A percentile compares a stretch with the other conserved stretches of the same genome.
Evolutionary conservation across 768 basidiomycete species (phyloP).

Genomic region (Tricholoma hemisulphureum): DNA sequence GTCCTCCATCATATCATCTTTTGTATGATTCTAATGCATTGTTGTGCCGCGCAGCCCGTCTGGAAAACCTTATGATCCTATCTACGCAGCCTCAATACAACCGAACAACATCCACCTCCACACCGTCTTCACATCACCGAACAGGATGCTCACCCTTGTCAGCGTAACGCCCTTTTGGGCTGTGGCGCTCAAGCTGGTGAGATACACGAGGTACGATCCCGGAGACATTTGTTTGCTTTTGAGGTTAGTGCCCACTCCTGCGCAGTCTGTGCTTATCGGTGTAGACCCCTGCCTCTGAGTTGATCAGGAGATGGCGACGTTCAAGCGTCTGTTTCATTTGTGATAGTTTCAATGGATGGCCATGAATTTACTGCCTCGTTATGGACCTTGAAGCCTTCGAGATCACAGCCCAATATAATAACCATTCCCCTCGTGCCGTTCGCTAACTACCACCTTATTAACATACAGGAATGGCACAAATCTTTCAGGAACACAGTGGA

Average conservation of each 20-base stretch:
- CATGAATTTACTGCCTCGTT: neutral
- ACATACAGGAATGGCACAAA: slow-evolving; percentile 48
- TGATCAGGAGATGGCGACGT: neutral
- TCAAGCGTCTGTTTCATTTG: neutral
- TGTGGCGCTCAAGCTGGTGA: slow-evolving; percentile 68
- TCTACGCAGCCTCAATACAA: slow-evolving; percentile 51
- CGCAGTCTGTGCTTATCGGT: neutral
- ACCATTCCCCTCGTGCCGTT: neutral
- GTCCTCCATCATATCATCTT: slow-evolving; percentile 23
- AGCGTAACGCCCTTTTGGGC: slow-evolving; percentile 73
- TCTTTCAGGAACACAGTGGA: slow-evolving; percentile 56
- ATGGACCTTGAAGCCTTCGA: neutral
- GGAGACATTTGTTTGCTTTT: slow-evolving; percentile 66
- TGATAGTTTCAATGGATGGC: neutral
- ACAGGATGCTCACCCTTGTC: slow-evolving; percentile 49
- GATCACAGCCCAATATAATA: neutral
- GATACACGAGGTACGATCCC: slow-evolving; percentile 63
- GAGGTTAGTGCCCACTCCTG: slow-evolving; percentile 38
- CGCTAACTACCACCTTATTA: slow-evolving; percentile 30
- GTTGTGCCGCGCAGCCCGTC: slow-evolving; percentile 21
- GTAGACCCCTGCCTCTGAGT: no score
- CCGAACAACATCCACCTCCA: slow-evolving; percentile 51
- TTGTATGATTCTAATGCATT: neutral
- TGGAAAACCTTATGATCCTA: slow-evolving; percentile 52
- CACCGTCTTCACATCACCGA: slow-evolving; percentile 56